phyloP scores from a whole-genome alignment of 2,329 filamentous ascomycete genomes.

The Fusarium albosuccineum region DNA sequence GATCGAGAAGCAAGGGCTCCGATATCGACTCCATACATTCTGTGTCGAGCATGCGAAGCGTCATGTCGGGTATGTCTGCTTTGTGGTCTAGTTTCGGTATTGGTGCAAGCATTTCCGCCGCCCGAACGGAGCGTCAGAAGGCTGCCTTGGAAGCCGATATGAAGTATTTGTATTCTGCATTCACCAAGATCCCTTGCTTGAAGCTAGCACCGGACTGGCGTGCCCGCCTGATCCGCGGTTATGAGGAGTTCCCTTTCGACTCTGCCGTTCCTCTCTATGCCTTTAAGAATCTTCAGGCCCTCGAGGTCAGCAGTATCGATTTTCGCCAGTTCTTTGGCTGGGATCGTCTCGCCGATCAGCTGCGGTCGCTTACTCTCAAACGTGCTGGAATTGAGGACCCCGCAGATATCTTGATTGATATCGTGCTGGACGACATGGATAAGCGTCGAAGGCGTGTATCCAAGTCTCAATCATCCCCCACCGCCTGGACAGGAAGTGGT shows the following conservation, averaged over 20 bases:
- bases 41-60: conserved; percentile 95
- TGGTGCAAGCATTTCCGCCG: conserved; percentile 80
- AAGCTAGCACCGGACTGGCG: conserved; percentile 93
- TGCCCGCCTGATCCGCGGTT: conserved; percentile 89
- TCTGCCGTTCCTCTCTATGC: conserved; percentile 95
- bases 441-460: conserved; percentile 88
- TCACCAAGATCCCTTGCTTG: conserved; percentile 96
- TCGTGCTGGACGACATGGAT: conserved; percentile 97
- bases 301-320: conserved; percentile 96
- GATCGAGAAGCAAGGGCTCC: conserved; percentile 81
- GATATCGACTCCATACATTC: conserved; percentile 95
- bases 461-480: conserved; percentile 85
- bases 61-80: conserved; percentile 96
- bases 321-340: conserved; percentile 98
- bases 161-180: conserved; percentile 97
- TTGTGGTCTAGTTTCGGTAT: conserved; percentile 92
- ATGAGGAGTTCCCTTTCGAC: conserved; percentile 98
- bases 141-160: conserved; percentile 86
- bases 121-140: conserved; percentile 91
- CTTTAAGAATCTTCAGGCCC: conserved; percentile 95
- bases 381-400: conserved; percentile 90
- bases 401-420: conserved; percentile 88
- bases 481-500: conserved; percentile 72
- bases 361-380: conserved; percentile 90
- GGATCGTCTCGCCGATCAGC: conserved; percentile 92